A percentile compares a stretch with the other conserved stretches of the same genome.
phyloP scores from a whole-genome alignment of 805 yeast species.

The Wickerhamiella sergipiensis region DNA sequence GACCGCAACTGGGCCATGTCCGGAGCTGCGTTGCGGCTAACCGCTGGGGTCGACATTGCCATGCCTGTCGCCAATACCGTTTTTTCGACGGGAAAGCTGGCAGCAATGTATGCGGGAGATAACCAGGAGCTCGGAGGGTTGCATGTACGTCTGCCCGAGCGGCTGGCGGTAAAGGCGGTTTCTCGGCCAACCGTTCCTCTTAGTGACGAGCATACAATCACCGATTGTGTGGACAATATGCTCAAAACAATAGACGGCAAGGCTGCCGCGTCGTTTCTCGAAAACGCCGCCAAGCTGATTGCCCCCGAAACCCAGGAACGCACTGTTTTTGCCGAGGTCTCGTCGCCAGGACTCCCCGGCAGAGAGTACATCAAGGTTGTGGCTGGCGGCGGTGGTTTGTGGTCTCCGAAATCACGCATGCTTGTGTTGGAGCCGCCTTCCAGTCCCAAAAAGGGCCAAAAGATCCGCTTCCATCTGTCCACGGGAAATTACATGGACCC shows the following conservation, averaged over 20 bases:
- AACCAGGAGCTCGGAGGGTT: slow-evolving; percentile 8
- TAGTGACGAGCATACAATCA: slow-evolving; percentile 27
- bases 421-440: slow-evolving; percentile 54
- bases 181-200: slow-evolving; percentile 13
- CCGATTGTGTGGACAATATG: slow-evolving; percentile 43
- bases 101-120: slow-evolving; percentile 10
- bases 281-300: slow-evolving; percentile 19
- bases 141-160: slow-evolving; percentile 11
- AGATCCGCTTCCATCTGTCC: slow-evolving; percentile 29
- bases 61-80: slow-evolving; percentile 25
- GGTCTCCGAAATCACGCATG: slow-evolving; percentile 58
- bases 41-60: slow-evolving; percentile 12
- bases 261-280: slow-evolving; percentile 47
- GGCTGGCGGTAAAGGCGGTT: not conserved
- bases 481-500: slow-evolving; percentile 1
- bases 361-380: slow-evolving; percentile 34
- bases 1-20: slow-evolving; percentile 11
- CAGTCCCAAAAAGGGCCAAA: slow-evolving; percentile 31
- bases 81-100: slow-evolving; percentile 18
- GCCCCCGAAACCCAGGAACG: slow-evolving; percentile 10
- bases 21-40: slow-evolving; percentile 10
- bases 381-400: slow-evolving; percentile 69
- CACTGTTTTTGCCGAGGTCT: slow-evolving; percentile 17
- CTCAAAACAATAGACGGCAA: slow-evolving; percentile 39
- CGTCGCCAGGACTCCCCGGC: slow-evolving; percentile 13